Conservation (phyloP, 2,329 filamentous ascomycete species). For the Amesomyces nigricolor region DNA sequence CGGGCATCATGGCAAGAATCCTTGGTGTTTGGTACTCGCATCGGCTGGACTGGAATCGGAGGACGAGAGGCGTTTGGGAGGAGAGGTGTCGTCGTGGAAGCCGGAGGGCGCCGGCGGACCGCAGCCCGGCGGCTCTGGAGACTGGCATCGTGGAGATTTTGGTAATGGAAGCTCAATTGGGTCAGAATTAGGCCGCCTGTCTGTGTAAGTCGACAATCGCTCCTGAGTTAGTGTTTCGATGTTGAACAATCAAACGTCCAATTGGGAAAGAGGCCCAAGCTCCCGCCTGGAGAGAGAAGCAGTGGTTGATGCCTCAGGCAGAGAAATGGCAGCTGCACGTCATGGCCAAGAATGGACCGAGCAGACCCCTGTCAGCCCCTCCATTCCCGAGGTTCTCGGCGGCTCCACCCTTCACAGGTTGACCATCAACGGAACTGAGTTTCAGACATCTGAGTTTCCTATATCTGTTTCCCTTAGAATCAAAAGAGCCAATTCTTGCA, state of each 20-base stretch:
- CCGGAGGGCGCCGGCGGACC: constrained; percentile 2
- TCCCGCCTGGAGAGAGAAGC: neutral
- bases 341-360: neutral
- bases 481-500: too few species aligned
- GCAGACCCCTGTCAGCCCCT: constrained; percentile 13
- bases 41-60: neutral
- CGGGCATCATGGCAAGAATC: neutral
- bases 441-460: too few species aligned
- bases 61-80: constrained; percentile 3
- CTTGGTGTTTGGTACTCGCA: neutral
- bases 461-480: too few species aligned
- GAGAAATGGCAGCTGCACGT: constrained; percentile 5
- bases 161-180: neutral
- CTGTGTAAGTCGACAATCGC: neutral
- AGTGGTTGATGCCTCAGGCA: constrained; percentile 14
- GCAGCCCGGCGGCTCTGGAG: constrained; percentile 7
- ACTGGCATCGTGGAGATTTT: constrained; percentile 7
- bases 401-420: constrained; percentile 2
- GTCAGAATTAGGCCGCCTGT: neutral
- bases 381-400: constrained; percentile 15
- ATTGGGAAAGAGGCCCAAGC: constrained; percentile 8
- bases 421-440: neutral
- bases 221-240: neutral
- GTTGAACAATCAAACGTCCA: constrained; percentile 2
- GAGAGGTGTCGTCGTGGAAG: neutral